A percentile compares a stretch with the other conserved stretches of the same genome.
phyloP scores from a whole-genome alignment of 2,329 filamentous ascomycete species.

The Neonectria ditissima region DNA sequence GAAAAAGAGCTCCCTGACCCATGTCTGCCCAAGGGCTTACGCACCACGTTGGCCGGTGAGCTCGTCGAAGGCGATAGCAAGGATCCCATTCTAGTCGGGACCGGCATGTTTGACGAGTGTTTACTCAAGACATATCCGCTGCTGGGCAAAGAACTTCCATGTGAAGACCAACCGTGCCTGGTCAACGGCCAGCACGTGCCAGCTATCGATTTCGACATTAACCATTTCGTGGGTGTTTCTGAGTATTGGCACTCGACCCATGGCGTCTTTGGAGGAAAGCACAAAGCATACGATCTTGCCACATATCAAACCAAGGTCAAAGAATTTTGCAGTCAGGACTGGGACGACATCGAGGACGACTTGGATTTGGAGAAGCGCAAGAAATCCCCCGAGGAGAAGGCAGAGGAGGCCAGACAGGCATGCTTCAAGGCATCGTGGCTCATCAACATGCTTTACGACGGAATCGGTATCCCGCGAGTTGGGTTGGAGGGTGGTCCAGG shows the following conservation, averaged over 20 bases:
- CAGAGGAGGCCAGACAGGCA: slow-evolving; percentile 83
- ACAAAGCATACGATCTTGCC: slow-evolving; percentile 88
- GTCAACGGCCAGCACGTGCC: slow-evolving; percentile 93
- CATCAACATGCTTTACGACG: slow-evolving; percentile 95
- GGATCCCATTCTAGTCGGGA: slow-evolving; percentile 76
- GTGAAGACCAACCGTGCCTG: slow-evolving; percentile 85
- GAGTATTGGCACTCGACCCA: slow-evolving; percentile 99
- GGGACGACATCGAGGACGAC: slow-evolving; percentile 78
- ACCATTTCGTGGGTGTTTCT: slow-evolving; percentile 97
- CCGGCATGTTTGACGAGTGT: slow-evolving; percentile 89
- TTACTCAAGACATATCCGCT: slow-evolving; percentile 84
- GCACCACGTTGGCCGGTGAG: slow-evolving; percentile 78
- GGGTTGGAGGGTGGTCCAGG: slow-evolving; percentile 76
- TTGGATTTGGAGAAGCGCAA: slow-evolving; percentile 73
- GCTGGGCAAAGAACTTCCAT: slow-evolving; percentile 88
- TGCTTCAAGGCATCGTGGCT: slow-evolving; percentile 99
- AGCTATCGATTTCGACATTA: slow-evolving; percentile 95
- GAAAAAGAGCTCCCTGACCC: slow-evolving; percentile 85
- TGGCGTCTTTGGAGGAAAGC: slow-evolving; percentile 84
- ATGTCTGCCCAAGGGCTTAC: slow-evolving; percentile 84
- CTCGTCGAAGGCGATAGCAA: slow-evolving; percentile 55
- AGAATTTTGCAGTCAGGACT: slow-evolving; percentile 86
- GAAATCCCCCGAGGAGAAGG: slow-evolving; percentile 81
- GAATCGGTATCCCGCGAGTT: slow-evolving; percentile 90
- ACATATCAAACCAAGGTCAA: slow-evolving; percentile 89